Evolutionary conservation across 257 asterid species (phyloP).

Genomic region (Solanum sejunctum): DNA sequence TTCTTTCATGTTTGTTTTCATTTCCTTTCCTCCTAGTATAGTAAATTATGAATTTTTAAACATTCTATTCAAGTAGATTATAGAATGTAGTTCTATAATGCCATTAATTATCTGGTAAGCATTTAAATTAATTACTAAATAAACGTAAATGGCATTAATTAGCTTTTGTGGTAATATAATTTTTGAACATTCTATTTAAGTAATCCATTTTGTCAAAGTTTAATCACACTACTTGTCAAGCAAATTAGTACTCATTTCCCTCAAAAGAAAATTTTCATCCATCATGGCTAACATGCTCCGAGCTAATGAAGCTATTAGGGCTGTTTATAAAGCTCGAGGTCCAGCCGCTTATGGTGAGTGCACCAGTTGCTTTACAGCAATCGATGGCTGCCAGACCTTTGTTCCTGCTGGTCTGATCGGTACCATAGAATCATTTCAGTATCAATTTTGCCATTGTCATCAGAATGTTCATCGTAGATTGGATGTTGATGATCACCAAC

Average conservation of each 20-base stretch:
- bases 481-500: background rate
- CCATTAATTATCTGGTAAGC: too few relatives aligned
- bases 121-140: too few relatives aligned
- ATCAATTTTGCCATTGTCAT: background rate
- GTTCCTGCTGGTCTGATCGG: too few relatives aligned
- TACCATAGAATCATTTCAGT: background rate
- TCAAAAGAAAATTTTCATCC: background rate
- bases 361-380: background rate
- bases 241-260: background rate
- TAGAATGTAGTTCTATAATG: too few relatives aligned
- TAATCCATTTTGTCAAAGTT: background rate
- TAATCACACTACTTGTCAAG: background rate
- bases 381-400: background rate
- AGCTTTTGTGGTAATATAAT: too few relatives aligned
- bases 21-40: too few relatives aligned
- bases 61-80: too few relatives aligned
- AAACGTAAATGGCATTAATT: too few relatives aligned
- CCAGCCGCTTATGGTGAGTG: background rate
- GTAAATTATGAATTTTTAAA: too few relatives aligned
- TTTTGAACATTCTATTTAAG: too few relatives aligned
- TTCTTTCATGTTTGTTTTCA: too few relatives aligned
- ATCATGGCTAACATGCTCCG: background rate
- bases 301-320: background rate
- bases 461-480: background rate
- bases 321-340: background rate